A percentile compares a stretch with the other conserved stretches of the same genome.
Evolutionary conservation across 2,329 filamentous ascomycete genomes (phyloP).

Genomic region (Xylaria sp.): DNA sequence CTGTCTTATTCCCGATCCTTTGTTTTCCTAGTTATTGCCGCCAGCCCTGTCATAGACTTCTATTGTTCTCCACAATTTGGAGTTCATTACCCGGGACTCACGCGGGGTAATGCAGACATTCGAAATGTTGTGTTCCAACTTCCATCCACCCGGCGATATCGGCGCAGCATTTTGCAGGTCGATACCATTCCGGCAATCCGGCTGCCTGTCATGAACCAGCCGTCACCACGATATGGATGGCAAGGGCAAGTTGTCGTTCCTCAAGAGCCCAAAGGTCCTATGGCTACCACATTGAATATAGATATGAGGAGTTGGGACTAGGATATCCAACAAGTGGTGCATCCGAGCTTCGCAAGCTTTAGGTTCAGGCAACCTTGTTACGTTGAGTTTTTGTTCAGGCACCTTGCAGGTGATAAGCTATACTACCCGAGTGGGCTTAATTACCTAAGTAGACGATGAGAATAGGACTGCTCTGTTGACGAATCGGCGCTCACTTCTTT

Average conservation of each 20-base stretch:
- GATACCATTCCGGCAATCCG: conserved; percentile 19
- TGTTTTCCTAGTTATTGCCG: conserved; percentile 9
- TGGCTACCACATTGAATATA: conserved; percentile 11
- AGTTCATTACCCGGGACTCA: neutral
- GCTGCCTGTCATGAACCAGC: conserved; percentile 20
- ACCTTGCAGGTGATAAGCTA: conserved; percentile 3
- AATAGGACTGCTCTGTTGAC: conserved; percentile 1
- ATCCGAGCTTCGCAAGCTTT: conserved; percentile 29
- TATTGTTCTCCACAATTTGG: conserved; percentile 19
- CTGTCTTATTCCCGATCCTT: neutral
- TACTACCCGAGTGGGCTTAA: neutral
- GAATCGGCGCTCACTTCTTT: neutral
- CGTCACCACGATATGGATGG: neutral
- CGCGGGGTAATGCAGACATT: conserved; percentile 36
- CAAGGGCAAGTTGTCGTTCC: conserved; percentile 8
- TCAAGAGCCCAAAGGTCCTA: conserved; percentile 35
- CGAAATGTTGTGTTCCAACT: neutral
- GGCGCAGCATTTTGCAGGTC: conserved; percentile 30
- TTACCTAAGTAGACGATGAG: neutral
- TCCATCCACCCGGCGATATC: conserved; percentile 34
- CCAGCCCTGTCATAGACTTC: conserved; percentile 2
- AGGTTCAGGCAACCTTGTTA: conserved; percentile 13
- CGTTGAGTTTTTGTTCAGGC: neutral
- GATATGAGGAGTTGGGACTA: neutral
- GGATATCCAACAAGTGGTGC: conserved; percentile 10